These are phyloP conservation scores for Sonneratia alba DNA, from an alignment of 345 rosid species.

Conservation along the genomic window DNA sequence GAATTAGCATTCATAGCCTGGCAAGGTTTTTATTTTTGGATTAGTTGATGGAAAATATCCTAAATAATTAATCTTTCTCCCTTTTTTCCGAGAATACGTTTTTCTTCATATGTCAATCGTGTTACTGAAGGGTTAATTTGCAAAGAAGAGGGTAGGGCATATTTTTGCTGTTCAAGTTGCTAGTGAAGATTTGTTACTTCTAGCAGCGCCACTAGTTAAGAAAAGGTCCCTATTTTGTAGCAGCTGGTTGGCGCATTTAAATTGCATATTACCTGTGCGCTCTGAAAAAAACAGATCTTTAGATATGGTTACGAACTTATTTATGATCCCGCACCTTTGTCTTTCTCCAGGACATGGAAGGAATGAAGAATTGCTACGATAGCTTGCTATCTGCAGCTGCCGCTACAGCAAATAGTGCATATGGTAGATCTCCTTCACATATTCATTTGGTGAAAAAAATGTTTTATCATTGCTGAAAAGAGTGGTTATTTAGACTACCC, in stretches of 20 bases:
- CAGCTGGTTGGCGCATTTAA: not conserved
- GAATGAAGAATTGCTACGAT: constrained; percentile 87
- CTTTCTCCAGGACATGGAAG: constrained; percentile 66
- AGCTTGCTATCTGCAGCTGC: constrained; percentile 95
- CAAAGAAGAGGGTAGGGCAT: not conserved
- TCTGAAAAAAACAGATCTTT: not conserved
- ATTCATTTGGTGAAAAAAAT: not conserved
- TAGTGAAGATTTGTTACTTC: not conserved
- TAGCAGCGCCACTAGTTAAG: not conserved
- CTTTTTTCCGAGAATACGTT: not conserved
- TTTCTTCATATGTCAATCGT: not conserved
- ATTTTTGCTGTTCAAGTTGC: not conserved
- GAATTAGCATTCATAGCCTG: too few species aligned
- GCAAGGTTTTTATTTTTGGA: not conserved
- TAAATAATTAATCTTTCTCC: not conserved
- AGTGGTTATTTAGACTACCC: not conserved
- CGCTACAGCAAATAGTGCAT: constrained; percentile 86
- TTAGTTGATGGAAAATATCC: not conserved
- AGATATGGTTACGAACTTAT: not conserved
- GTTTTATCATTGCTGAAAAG: not conserved
- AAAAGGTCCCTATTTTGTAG: not conserved
- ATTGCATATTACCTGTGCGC: not conserved
- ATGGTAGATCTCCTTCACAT: constrained; percentile 32
- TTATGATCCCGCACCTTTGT: constrained; percentile 3
- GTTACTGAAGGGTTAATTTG: not conserved